Base-by-base conservation (phyloP, 495 filamentous ascomycete genomes). In the Penicillium verhagenii region DNA sequence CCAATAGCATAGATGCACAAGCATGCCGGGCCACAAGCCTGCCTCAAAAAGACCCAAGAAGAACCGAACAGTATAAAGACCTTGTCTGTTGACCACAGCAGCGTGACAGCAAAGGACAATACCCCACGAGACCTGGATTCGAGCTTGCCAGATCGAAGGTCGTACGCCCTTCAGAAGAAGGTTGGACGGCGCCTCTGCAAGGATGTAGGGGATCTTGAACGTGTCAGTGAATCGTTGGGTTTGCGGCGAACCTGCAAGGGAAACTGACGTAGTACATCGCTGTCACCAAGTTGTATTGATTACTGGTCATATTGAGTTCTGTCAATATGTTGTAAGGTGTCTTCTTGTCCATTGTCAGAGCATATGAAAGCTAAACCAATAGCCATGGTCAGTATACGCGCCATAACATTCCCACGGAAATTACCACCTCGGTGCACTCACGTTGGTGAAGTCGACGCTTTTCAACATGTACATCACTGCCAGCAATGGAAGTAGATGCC, bases 1-100 rank as follows among this genome's bases (percentile, higher is more conserved):
- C 74, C 74, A 77, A 29, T 74, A 77, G 11, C 62, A 68, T 51
- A 75, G 64, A 44, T 73, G 70, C 6, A 75, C 35, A 19, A 75
- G 58, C 21, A 75, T 63, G 2, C 74, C 74, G 2, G 74, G 72
- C 50, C 66, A 75, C 52, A 71, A 65, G 2, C 74, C 74, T n/a
- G 72, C 70, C 45, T 75, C 72, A 20, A 56, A 53, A 9, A 75
- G 57, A 16, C 71, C 71, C 0, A 75, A 58, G 29, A 77, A 61
- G 29, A 73, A 72, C 19, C 72, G 65, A 6, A 65, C 64, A 18
- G 56, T 58, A 38, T 70, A 73, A 7, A 74, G 46, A 7, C 70
- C 72, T 20, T 59, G 56, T 51, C 65, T 65, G 25, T 69, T 71
- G 11, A 53, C 61, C 6, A 75, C 68, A 4, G 72, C 65, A n/a